phyloP scores from a whole-genome alignment of 148 eudicot species.

The Limonium bicolor region DNA sequence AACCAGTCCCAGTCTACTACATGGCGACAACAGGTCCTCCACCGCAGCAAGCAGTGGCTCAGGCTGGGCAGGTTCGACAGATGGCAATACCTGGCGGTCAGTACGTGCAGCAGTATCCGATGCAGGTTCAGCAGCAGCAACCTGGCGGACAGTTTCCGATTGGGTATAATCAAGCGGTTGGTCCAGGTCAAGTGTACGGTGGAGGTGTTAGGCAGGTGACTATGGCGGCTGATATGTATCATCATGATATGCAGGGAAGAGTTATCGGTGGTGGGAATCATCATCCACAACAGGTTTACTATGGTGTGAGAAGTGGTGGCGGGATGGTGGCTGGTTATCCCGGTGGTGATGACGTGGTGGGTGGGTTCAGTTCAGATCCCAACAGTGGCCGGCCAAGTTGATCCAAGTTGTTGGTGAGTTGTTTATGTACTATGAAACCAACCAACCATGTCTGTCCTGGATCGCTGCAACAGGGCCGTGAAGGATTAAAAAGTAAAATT shows the following conservation, averaged over 20 bases:
- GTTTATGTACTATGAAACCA: too few species aligned
- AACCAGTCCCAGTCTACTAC: constrained; percentile 55
- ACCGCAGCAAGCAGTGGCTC: constrained; percentile 19
- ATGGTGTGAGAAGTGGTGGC: constrained; percentile 30
- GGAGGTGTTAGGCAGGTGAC: constrained; percentile 15
- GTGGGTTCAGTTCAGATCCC: too few species aligned
- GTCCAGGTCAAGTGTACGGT: constrained; percentile 28
- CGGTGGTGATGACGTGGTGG: constrained; percentile 31
- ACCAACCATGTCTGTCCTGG: too few species aligned
- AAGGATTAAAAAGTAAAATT: too few species aligned
- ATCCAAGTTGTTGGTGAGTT: too few species aligned
- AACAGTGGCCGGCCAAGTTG: too few species aligned
- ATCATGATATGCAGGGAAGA: constrained; percentile 19
- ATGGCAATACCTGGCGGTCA: constrained; percentile 17
- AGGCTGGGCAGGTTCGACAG: constrained; percentile 25
- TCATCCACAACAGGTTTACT: constrained; percentile 29
- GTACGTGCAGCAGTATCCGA: constrained; percentile 19
- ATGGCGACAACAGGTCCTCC: constrained; percentile 36
- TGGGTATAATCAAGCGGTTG: constrained; percentile 22
- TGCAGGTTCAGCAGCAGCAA: too few species aligned
- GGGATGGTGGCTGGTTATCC: constrained; percentile 31
- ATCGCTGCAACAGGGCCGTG: too few species aligned
- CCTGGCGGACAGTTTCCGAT: constrained; percentile 30
- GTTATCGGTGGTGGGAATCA: constrained; percentile 13
- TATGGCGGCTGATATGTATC: constrained; percentile 17